A percentile compares a stretch with the other conserved stretches of the same genome.
Conservation (phyloP, 140 eudicot genomes). For the Flaveria floridana region DNA sequence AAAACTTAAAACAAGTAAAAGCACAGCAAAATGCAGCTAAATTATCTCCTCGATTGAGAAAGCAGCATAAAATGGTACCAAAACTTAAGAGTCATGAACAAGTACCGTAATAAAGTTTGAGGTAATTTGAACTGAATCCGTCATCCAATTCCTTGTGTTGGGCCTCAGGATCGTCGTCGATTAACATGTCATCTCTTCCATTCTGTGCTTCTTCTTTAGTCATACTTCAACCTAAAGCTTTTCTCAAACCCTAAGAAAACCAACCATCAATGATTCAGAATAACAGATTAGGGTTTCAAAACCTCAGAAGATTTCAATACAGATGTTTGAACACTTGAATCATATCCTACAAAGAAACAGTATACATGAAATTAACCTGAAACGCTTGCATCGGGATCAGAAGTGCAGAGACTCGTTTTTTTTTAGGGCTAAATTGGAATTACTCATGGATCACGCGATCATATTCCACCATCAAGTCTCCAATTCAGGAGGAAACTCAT, state of each 20-base stretch:
- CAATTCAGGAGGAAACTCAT: no score
- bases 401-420: no score
- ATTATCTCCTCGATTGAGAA: no score
- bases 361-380: no score
- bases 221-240: conserved; percentile 34
- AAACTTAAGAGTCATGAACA: neutral
- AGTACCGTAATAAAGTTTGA: conserved; percentile 66
- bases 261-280: neutral
- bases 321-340: neutral
- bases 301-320: neutral
- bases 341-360: no score
- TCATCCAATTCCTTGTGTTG: conserved; percentile 33
- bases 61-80: no score
- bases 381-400: no score
- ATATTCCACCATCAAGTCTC: no score
- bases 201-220: conserved; percentile 40
- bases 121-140: conserved; percentile 55
- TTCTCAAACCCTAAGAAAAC: conserved; percentile 22
- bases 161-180: conserved; percentile 42
- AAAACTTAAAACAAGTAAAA: no score
- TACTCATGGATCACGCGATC: no score
- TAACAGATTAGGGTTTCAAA: neutral
- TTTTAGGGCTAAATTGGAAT: no score
- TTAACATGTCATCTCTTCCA: conserved; percentile 54
- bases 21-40: no score